These are phyloP conservation scores for Claviceps africana DNA, from an alignment of 2,329 filamentous ascomycete species.

Conservation along the genomic window DNA sequence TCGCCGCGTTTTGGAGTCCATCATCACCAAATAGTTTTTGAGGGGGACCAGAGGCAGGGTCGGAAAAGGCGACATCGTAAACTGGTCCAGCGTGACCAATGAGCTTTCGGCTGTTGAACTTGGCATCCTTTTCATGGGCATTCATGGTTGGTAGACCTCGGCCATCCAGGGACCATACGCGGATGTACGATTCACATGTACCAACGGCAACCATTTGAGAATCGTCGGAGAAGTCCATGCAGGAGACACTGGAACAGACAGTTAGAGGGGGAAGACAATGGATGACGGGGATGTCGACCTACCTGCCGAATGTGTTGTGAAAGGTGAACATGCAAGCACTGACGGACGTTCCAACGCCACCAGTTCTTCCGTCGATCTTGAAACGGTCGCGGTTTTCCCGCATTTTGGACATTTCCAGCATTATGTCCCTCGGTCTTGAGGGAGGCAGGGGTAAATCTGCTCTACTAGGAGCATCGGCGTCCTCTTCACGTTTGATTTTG, in stretches of 20 bases:
- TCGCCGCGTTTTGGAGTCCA: slow-evolving; percentile 24
- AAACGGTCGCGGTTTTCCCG: slow-evolving; percentile 88
- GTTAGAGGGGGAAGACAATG: not conserved
- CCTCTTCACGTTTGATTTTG: slow-evolving; percentile 79
- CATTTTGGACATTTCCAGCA: slow-evolving; percentile 87
- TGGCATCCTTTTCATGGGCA: slow-evolving; percentile 40
- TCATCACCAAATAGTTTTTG: slow-evolving; percentile 36
- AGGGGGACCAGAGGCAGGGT: slow-evolving; percentile 44
- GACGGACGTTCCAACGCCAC: slow-evolving; percentile 67
- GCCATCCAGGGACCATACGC: slow-evolving; percentile 84
- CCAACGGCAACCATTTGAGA: slow-evolving; percentile 75
- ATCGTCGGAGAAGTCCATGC: slow-evolving; percentile 89
- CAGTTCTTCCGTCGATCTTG: slow-evolving; percentile 69
- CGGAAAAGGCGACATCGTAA: slow-evolving; percentile 78
- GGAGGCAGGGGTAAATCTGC: slow-evolving; percentile 75
- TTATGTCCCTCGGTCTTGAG: slow-evolving; percentile 76
- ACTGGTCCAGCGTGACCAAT: slow-evolving; percentile 86
- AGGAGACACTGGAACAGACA: slow-evolving; percentile 54
- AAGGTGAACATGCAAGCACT: slow-evolving; percentile 97
- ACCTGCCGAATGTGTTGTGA: slow-evolving; percentile 90
- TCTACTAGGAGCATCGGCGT: slow-evolving; percentile 65
- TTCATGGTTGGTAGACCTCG: slow-evolving; percentile 60
- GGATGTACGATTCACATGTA: slow-evolving; percentile 88
- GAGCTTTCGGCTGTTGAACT: slow-evolving; percentile 53
- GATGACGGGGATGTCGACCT: slow-evolving; percentile 18